A percentile compares a stretch with the other conserved stretches of the same genome.
Conservation (phyloP, 768 basidiomycete species). For the Leucocoprinus sp. region DNA sequence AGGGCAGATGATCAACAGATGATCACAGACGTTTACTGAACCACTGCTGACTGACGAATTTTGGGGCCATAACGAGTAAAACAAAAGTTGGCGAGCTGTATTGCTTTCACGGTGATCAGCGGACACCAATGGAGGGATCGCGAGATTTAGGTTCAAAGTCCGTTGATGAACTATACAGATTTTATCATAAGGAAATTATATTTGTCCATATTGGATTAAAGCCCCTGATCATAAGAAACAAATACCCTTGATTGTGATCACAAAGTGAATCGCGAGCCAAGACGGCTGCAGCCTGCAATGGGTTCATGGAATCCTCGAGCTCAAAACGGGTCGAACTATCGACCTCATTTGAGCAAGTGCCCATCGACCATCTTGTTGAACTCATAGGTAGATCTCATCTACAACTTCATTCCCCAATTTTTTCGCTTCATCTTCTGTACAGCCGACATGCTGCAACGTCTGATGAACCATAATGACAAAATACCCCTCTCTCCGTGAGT, state of each 20-base stretch:
- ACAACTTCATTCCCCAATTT: conserved; percentile 3
- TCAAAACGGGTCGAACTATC: conserved; percentile 72
- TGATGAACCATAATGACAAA: conserved; percentile 93
- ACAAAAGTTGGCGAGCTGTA: conserved; percentile 13
- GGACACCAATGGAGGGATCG: conserved; percentile 9
- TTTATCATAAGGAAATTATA: conserved; percentile 6
- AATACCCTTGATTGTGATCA: neutral
- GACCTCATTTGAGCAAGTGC: conserved; percentile 74
- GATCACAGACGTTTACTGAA: neutral
- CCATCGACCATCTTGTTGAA: conserved; percentile 74
- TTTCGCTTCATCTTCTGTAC: conserved; percentile 17
- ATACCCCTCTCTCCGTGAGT: conserved; percentile 83
- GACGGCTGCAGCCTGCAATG: conserved; percentile 53
- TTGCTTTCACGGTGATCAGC: conserved; percentile 1
- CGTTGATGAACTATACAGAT: conserved; percentile 58
- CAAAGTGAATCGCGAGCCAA: conserved; percentile 14
- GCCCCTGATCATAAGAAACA: conserved; percentile 12
- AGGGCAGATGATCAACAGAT: conserved; percentile 12
- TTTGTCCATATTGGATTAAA: conserved; percentile 31
- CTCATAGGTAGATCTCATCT: conserved; percentile 68
- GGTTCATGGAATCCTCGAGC: conserved; percentile 70
- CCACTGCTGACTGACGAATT: conserved; percentile 13
- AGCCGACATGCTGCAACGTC: conserved; percentile 95
- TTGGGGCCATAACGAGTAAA: conserved; percentile 22
- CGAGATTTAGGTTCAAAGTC: conserved; percentile 45